Evolutionary conservation across 2,329 filamentous ascomycete species (phyloP).

Genomic region (Talaromyces funiculosus): DNA sequence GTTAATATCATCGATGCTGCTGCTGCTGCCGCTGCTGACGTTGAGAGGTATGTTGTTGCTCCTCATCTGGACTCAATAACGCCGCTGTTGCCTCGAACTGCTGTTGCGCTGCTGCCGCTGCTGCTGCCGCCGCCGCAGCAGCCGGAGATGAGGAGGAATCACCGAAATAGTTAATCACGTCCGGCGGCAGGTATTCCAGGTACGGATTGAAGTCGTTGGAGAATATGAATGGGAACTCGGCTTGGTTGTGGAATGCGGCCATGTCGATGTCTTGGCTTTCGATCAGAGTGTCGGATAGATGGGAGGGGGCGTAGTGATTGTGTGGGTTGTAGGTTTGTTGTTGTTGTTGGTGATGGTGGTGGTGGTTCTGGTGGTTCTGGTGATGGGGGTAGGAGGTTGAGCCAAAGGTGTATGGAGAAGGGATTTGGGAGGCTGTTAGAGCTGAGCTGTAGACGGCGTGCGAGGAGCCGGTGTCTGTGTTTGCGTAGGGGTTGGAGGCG

Average conservation of each 20-base stretch:
- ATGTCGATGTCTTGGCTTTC: conserved; percentile 74
- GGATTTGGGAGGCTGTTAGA: not conserved
- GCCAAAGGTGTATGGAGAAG: conserved; percentile 2
- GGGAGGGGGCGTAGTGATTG: conserved; percentile 13
- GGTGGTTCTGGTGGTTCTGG: too few species aligned
- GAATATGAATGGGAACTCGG: conserved; percentile 35
- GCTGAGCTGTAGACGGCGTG: conserved; percentile 2
- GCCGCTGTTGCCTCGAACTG: not conserved
- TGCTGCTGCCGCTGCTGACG: not conserved
- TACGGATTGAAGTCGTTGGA: conserved; percentile 63
- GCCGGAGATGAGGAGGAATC: conserved; percentile 26
- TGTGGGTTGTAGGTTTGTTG: not conserved
- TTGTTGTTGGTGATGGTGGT: not conserved
- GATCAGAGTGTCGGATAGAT: conserved; percentile 55
- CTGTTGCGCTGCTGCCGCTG: too few species aligned
- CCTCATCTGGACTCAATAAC: not conserved
- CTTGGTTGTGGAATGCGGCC: conserved; percentile 49
- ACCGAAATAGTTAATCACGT: conserved; percentile 55
- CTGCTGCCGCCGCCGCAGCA: not conserved
- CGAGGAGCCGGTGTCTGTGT: not conserved
- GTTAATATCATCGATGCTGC: not conserved
- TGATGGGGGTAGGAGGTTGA: not conserved
- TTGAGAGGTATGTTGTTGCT: not conserved
- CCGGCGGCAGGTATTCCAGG: conserved; percentile 66
- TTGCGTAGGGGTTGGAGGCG: not conserved